These are phyloP conservation scores for Dactylella cylindrospora DNA, from an alignment of 2,329 filamentous ascomycete genomes.

Conservation along the genomic window DNA sequence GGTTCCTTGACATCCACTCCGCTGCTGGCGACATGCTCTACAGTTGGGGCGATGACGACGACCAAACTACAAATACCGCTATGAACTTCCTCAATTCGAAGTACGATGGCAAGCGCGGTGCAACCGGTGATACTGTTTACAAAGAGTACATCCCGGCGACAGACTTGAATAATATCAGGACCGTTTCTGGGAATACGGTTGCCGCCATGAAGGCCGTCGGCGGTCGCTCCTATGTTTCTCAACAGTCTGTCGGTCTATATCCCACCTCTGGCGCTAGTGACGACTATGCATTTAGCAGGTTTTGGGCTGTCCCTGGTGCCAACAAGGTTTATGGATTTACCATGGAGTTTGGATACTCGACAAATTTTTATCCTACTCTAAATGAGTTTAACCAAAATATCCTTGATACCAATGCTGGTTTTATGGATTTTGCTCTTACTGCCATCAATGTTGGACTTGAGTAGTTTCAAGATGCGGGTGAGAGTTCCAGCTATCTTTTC, in stretches of 20 bases:
- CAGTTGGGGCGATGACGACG: slow-evolving; percentile 61
- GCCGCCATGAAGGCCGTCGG: slow-evolving; percentile 52
- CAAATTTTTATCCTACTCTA: slow-evolving; percentile 54
- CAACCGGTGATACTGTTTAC: slow-evolving; percentile 54
- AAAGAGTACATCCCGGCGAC: slow-evolving; percentile 53
- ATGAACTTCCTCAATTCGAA: slow-evolving; percentile 60
- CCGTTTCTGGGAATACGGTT: slow-evolving; percentile 50
- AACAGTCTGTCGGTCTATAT: slow-evolving; percentile 52
- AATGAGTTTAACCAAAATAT: slow-evolving; percentile 54
- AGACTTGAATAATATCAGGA: slow-evolving; percentile 51
- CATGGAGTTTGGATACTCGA: slow-evolving; percentile 53
- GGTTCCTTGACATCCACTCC: slow-evolving; percentile 64
- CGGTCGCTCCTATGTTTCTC: slow-evolving; percentile 50
- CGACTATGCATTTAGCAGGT: slow-evolving; percentile 53
- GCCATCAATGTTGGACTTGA: slow-evolving; percentile 50
- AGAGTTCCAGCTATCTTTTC: too few species aligned
- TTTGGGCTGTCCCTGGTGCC: slow-evolving; percentile 50
- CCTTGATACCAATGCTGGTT: slow-evolving; percentile 53
- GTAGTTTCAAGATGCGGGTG: too few species aligned
- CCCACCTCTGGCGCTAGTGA: slow-evolving; percentile 52
- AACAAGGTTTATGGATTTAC: slow-evolving; percentile 54
- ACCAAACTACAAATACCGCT: slow-evolving; percentile 55
- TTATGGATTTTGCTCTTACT: slow-evolving; percentile 53
- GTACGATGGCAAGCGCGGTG: slow-evolving; percentile 59
- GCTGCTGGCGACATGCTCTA: slow-evolving; percentile 59